phyloP scores from a whole-genome alignment of 179 eudicot species.

The Corrigiola litoralis region DNA sequence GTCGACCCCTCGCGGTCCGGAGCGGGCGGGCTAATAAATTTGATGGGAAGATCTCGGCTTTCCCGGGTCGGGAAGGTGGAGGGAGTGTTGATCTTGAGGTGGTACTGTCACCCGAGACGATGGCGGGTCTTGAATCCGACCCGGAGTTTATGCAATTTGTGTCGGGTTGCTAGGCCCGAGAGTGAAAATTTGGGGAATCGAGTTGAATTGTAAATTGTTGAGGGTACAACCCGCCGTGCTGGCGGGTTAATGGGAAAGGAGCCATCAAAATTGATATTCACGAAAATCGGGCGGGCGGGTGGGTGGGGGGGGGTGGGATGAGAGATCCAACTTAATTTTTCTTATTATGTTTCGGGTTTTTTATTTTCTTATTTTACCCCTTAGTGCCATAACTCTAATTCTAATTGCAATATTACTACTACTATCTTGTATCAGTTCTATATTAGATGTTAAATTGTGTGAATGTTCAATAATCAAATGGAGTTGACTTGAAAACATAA shows the following conservation, averaged over 20 bases:
- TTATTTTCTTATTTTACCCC: background rate
- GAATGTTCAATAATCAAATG: too few relatives aligned
- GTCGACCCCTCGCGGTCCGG: conserved; percentile 62
- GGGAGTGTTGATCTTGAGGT: conserved; percentile 83
- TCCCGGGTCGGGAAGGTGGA: conserved; percentile 71
- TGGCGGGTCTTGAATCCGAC: conserved; percentile 63
- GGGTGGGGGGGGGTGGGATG: background rate
- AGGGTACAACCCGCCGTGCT: background rate
- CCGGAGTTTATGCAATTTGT: conserved; percentile 65
- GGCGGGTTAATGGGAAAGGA: too few relatives aligned
- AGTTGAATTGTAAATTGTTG: conserved; percentile 15
- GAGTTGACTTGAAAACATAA: too few relatives aligned
- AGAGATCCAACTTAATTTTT: background rate
- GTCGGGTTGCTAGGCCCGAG: conserved; percentile 2
- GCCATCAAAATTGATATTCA: background rate
- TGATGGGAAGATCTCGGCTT: conserved; percentile 87
- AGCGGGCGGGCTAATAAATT: conserved; percentile 82
- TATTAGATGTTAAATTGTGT: too few relatives aligned
- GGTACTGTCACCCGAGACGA: conserved; percentile 58
- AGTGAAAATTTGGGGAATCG: background rate
- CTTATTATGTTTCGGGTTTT: background rate
- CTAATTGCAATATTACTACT: conserved; percentile 18
- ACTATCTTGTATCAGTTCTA: background rate
- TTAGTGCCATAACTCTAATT: conserved; percentile 26
- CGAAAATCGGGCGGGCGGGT: background rate